Evolutionary conservation across 2,329 filamentous ascomycete species (phyloP), one percentile per base, ranked within the genome.

Genomic region (Lasiodiplodia hormozganensis): DNA sequence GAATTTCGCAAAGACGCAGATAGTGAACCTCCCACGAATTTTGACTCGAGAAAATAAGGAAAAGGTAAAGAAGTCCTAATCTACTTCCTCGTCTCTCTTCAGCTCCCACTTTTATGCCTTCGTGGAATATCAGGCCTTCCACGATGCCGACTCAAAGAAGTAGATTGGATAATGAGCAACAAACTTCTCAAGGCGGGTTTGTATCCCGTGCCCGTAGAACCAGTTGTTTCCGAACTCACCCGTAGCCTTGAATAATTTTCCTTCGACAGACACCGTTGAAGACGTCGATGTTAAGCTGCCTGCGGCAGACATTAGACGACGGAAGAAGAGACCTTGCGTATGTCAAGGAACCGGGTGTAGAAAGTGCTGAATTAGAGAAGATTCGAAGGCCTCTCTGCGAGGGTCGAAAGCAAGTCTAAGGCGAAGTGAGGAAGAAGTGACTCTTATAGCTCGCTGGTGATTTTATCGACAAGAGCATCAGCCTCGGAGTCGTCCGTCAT

Each of bases 1-100:
- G 14, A n/a, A 21, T 40, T n/a, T n/a, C 40, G 23, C 57, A 62
- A 57, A 62, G 57, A 62, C 40, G 40, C 57, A 62, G 25, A 62
- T 62, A 21, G 31, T 49, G 14, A 62, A 25, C 21, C 40, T 21
- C 14, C 23, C 23, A 34, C 25, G 38, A 12, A 31, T 16, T 25
- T 49, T 31, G 18, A 18, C 40, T 5, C 21, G 31, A 62, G 36
- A 38, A 60, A 31, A 43, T 49, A 51, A 49, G 40, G 40, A 25
- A 23, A 51, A 23, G 18, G 23, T 47, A 34, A 28, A 47, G 16
- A 58, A 34, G 6, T 6, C 38, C 36, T 5, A 6, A 18, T 51
- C 16, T 34, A 49, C n/a, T 34, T 36, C 21, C 6, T 10, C 21
- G 18, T 49, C n/a, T 25, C 51, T 53, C 51, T 28, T 53, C 18